phyloP scores from a whole-genome alignment of 2,329 filamentous ascomycete species.

The Colletotrichum sp. region DNA sequence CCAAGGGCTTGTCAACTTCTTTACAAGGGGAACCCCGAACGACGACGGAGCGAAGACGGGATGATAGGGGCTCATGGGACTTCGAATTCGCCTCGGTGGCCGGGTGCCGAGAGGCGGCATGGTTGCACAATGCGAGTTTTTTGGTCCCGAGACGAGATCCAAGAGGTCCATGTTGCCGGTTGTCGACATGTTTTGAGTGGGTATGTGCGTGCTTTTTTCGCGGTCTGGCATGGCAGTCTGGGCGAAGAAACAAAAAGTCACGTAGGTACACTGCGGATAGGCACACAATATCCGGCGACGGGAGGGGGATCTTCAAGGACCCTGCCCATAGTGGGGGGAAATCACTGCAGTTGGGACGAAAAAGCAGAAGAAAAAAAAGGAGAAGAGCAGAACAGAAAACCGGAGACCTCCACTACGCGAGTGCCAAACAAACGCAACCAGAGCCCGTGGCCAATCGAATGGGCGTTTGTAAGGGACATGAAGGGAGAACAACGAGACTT shows the following conservation, averaged over 20 bases:
- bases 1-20: not conserved
- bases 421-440: not conserved
- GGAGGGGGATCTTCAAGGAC: not conserved
- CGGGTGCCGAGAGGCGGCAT: not conserved
- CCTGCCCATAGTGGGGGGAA: not conserved
- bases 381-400: not conserved
- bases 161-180: not conserved
- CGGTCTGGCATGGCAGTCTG: not conserved
- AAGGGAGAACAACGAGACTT: not conserved
- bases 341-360: not conserved
- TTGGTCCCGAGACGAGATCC: slow-evolving; percentile 10
- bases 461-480: not conserved
- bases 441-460: not conserved
- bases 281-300: not conserved
- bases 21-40: not conserved
- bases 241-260: not conserved
- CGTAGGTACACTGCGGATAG: not conserved
- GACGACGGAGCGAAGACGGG: slow-evolving; percentile 6
- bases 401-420: not conserved
- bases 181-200: not conserved
- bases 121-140: not conserved
- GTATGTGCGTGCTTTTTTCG: slow-evolving; percentile 1
- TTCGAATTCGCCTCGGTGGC: not conserved
- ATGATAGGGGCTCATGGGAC: not conserved
- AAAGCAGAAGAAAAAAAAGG: not conserved